Conservation (phyloP, 139 green algal genomes). For the Volvox africanus region DNA sequence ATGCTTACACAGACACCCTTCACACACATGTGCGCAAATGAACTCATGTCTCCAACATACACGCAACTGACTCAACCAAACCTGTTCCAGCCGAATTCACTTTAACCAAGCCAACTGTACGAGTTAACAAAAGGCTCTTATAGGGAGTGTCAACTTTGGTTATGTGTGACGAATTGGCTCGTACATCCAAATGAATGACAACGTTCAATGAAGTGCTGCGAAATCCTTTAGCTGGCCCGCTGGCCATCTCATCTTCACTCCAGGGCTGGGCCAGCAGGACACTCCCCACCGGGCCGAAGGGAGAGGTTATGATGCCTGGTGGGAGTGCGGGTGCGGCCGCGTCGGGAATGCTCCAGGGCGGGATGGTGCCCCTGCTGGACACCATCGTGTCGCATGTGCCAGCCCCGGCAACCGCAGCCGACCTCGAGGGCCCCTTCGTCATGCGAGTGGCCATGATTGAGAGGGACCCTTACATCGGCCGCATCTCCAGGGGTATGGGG, state of each 20-base stretch:
- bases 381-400: conserved; percentile 81
- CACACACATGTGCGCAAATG: too few relatives aligned
- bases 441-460: conserved; percentile 92
- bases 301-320: not conserved
- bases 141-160: too few relatives aligned
- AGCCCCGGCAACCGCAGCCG: conserved; percentile 57
- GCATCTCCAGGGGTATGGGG: conserved; percentile 75
- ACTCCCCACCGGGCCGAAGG: conserved; percentile 45
- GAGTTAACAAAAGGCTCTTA: too few relatives aligned
- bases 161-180: too few relatives aligned
- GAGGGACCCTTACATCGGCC: conserved; percentile 84
- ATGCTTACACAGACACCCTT: too few relatives aligned
- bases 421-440: conserved; percentile 67
- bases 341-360: conserved; percentile 11
- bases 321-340: not conserved
- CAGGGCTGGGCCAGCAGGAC: conserved; percentile 72
- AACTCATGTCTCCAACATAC: too few relatives aligned
- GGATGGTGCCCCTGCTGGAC: conserved; percentile 88
- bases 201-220: too few relatives aligned
- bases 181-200: too few relatives aligned
- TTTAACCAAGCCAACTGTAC: too few relatives aligned
- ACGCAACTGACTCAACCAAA: too few relatives aligned
- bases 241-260: not conserved
- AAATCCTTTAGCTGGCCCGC: not conserved
- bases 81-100: too few relatives aligned